These are phyloP conservation scores for Solanum hybrid DNA, from an alignment of 305 asterid species.

Conservation along the genomic window DNA sequence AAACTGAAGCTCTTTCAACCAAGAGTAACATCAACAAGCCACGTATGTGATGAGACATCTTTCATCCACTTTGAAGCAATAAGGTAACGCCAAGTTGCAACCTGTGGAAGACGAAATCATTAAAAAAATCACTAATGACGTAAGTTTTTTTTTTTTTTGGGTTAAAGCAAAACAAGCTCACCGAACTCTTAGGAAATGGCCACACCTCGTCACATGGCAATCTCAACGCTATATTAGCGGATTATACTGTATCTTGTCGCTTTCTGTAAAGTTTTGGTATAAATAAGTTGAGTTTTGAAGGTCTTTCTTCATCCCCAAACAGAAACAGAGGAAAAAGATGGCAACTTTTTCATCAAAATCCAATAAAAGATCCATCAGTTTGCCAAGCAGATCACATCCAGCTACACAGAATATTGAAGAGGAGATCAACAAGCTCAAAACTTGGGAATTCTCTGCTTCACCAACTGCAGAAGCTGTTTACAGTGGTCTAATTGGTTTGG, in stretches of 20 bases:
- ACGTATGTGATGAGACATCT: not conserved
- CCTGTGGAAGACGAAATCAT: not conserved
- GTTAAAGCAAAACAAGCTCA: not conserved
- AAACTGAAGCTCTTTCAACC: constrained; percentile 6
- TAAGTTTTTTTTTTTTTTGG: too few species aligned
- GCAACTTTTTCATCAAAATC: constrained; percentile 15
- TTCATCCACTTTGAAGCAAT: not conserved
- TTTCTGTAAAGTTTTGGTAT: not conserved
- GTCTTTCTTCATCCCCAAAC: not conserved
- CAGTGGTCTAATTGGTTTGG: constrained; percentile 12
- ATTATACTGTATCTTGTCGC: not conserved
- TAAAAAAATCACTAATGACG: not conserved
- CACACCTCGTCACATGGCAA: not conserved
- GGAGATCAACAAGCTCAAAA: constrained; percentile 15
- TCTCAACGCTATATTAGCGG: not conserved
- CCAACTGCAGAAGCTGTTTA: constrained; percentile 8
- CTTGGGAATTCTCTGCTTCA: constrained; percentile 9
- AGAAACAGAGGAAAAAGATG: constrained; percentile 3
- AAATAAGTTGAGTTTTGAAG: not conserved
- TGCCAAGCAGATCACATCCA: constrained; percentile 34
- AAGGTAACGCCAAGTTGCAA: not conserved
- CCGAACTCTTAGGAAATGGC: not conserved
- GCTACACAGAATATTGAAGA: constrained; percentile 19
- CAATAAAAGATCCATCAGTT: constrained; percentile 22
- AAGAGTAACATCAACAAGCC: constrained; percentile 12